These are phyloP conservation scores for Chlamydomonas sphaeroides DNA, from an alignment of 139 green algal species.

Conservation along the genomic window DNA sequence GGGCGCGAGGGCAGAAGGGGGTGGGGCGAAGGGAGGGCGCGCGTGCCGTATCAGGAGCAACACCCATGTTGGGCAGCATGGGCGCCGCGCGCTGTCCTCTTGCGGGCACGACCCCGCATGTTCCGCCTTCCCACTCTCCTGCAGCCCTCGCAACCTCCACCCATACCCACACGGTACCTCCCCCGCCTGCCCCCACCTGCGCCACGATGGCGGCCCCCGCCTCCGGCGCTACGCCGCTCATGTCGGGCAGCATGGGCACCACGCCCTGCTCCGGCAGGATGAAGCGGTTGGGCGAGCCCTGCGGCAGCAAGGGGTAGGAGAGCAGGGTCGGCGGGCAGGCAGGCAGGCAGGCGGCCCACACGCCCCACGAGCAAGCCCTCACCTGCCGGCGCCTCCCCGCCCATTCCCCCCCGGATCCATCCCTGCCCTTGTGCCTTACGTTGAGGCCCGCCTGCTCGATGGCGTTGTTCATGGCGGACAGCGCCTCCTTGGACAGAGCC, in stretches of 20 bases:
- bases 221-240: neutral
- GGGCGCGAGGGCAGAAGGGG: neutral
- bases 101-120: no score
- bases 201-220: constrained; percentile 6
- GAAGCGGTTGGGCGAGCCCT: neutral
- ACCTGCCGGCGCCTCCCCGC: no score
- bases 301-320: neutral
- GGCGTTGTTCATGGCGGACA: constrained; percentile 5
- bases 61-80: neutral
- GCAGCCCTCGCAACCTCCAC: neutral
- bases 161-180: neutral
- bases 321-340: neutral
- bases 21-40: neutral
- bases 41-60: no score
- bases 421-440: no score
- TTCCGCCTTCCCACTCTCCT: no score
- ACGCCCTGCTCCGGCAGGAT: neutral
- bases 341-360: no score
- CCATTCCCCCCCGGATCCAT: no score
- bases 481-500: neutral
- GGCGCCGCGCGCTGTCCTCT: neutral
- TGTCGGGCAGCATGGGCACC: constrained; percentile 8
- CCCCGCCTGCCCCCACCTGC: constrained; percentile 11
- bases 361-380: no score
- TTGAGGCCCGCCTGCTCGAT: neutral